Evolutionary conservation across 139 green algal genomes (phyloP).

Genomic region (Diplosphaera chodatii): DNA sequence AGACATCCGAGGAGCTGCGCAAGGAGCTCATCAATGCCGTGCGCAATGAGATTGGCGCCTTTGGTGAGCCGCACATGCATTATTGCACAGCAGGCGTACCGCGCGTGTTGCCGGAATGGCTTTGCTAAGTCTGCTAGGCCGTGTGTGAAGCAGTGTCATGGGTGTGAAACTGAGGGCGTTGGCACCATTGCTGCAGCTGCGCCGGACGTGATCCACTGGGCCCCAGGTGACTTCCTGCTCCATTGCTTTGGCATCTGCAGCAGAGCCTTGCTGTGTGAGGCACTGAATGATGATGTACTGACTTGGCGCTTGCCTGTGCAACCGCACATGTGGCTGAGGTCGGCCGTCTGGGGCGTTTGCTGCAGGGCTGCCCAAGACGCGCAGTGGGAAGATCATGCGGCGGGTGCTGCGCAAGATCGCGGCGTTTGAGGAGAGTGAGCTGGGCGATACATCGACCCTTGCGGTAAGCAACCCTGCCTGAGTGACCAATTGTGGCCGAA

Average conservation of each 20-base stretch:
- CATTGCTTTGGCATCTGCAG: too few species aligned
- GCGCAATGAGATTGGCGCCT: conserved; percentile 31
- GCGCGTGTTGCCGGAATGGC: too few species aligned
- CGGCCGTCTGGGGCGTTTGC: too few species aligned
- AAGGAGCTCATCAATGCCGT: conserved; percentile 63
- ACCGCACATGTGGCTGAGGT: too few species aligned
- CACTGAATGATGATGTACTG: too few species aligned
- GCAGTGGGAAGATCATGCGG: conserved; percentile 45
- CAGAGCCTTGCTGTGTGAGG: too few species aligned
- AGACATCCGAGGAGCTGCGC: conserved; percentile 47
- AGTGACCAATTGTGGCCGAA: too few species aligned
- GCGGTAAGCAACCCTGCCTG: conserved; percentile 25
- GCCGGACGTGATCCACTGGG: conserved; percentile 96
- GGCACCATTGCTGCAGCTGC: conserved; percentile 35
- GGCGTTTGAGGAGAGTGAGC: conserved; percentile 31
- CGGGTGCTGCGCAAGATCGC: conserved; percentile 69
- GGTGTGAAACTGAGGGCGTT: too few species aligned
- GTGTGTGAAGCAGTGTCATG: too few species aligned
- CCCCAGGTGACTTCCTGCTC: conserved; percentile 28
- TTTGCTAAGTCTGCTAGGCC: too few species aligned
- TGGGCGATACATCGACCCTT: conserved; percentile 73
- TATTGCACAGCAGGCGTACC: too few species aligned
- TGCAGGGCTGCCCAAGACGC: conserved; percentile 37
- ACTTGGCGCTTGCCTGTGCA: too few species aligned
- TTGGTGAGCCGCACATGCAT: not conserved